Evolutionary conservation across 495 filamentous ascomycete species (phyloP).

Genomic region (Lindgomyces ingoldianus): DNA sequence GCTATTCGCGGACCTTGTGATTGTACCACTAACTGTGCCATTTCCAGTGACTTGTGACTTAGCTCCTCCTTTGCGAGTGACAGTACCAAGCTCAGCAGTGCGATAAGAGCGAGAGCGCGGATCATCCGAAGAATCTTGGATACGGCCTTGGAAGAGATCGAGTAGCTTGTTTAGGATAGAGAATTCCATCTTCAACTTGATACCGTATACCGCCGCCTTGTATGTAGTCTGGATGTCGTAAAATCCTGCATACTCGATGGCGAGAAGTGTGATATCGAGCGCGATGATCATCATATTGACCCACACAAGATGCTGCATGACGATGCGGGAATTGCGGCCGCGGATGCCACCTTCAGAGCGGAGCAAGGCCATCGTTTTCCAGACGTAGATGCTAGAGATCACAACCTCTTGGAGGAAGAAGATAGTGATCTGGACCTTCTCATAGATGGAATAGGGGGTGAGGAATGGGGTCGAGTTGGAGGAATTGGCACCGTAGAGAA

Average conservation of each 20-base stretch:
- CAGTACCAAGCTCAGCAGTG: background rate
- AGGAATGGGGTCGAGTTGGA: slow-evolving; percentile 14
- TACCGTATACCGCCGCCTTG: slow-evolving; percentile 43
- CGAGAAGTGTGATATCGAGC: slow-evolving; percentile 34
- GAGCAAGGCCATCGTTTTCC: slow-evolving; percentile 13
- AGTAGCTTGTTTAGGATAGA: slow-evolving; percentile 43
- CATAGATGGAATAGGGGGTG: slow-evolving; percentile 29
- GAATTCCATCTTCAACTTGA: slow-evolving; percentile 49
- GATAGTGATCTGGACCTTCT: slow-evolving; percentile 30
- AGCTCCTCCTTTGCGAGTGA: no score
- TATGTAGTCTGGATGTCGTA: slow-evolving; percentile 40
- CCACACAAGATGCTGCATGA: slow-evolving; percentile 34
- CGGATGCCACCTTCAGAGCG: slow-evolving; percentile 18
- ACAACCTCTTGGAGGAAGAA: slow-evolving; percentile 30
- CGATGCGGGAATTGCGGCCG: slow-evolving; percentile 10
- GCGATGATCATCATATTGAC: slow-evolving; percentile 40
- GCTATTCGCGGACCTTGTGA: background rate
- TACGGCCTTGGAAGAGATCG: slow-evolving; percentile 20
- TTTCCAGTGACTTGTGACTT: background rate
- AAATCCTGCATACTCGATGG: slow-evolving; percentile 36
- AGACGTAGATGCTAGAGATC: slow-evolving; percentile 29
- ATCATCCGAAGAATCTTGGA: slow-evolving; percentile 11
- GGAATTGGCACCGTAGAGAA: slow-evolving; percentile 25
- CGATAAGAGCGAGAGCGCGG: background rate
- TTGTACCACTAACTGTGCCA: background rate